A percentile compares a stretch with the other conserved stretches of the same genome.
Conservation (phyloP, 805 yeast genomes). For the Barnettozyma californica region DNA sequence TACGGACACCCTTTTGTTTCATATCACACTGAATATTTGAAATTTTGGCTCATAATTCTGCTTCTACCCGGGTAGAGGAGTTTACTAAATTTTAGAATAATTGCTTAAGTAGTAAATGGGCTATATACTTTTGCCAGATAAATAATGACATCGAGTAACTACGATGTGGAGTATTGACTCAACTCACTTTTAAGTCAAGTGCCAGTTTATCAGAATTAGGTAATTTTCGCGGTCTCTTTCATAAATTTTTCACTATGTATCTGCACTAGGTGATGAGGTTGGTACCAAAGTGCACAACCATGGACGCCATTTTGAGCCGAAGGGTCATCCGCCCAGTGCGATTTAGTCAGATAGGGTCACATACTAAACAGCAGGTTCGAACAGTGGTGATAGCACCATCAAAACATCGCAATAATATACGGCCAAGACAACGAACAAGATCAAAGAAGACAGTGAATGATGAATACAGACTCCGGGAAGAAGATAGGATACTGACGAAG, state of each 20-base stretch:
- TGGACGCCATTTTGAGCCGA: neutral
- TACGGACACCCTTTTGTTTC: neutral
- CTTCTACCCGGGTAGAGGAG: too few relatives aligned
- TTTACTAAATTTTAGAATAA: too few relatives aligned
- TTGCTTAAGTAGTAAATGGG: too few relatives aligned
- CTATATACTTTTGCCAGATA: too few relatives aligned
- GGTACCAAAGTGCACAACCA: neutral
- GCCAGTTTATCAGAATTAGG: neutral
- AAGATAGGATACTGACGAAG: conserved; percentile 9
- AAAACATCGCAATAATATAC: neutral
- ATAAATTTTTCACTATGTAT: conserved; percentile 4
- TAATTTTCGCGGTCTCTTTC: conserved; percentile 2
- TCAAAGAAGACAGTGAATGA: conserved; percentile 1
- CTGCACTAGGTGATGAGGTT: neutral
- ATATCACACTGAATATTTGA: neutral
- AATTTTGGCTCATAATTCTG: too few relatives aligned
- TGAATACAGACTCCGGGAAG: neutral
- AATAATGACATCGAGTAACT: too few relatives aligned
- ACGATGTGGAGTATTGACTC: too few relatives aligned
- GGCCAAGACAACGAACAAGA: neutral
- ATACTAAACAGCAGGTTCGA: neutral
- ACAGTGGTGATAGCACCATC: conserved; percentile 4
- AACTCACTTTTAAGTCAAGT: too few relatives aligned
- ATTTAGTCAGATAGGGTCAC: neutral
- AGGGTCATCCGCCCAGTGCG: neutral